phyloP scores from a whole-genome alignment of 352 stramenopile species.

The Blastocystis sp. region DNA sequence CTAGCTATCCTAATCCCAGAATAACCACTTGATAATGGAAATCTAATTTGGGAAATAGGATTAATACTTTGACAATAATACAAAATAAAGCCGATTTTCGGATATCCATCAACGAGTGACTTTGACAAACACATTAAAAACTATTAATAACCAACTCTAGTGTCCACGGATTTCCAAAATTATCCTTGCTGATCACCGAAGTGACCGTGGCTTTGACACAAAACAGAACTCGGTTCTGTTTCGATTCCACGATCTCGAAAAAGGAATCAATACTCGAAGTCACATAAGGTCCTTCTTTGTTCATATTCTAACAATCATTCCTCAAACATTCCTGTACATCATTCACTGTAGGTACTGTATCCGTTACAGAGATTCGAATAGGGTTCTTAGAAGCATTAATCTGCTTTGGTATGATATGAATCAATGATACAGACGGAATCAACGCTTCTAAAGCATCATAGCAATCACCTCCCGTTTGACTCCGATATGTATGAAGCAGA shows the following conservation, averaged over 20 bases:
- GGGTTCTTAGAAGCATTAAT: constrained; percentile 20
- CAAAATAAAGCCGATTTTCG: not conserved
- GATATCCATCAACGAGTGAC: not conserved
- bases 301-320: not conserved
- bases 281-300: constrained; percentile 44
- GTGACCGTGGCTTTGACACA: constrained; percentile 47
- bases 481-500: constrained; percentile 46
- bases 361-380: constrained; percentile 39
- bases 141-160: constrained; percentile 34
- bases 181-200: constrained; percentile 49
- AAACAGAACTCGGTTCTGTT: not conserved
- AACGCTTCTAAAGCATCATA: constrained; percentile 44
- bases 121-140: not conserved
- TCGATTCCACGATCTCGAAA: not conserved
- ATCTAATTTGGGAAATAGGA: not conserved
- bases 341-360: constrained; percentile 11
- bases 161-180: constrained; percentile 37
- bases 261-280: constrained; percentile 20
- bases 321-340: not conserved
- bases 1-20: too few species aligned
- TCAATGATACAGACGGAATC: not conserved
- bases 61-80: not conserved
- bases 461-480: constrained; percentile 45
- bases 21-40: not conserved
- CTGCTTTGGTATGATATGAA: not conserved